Base-by-base conservation (phyloP, 805 yeast genomes). In the Candida michaelii region DNA sequence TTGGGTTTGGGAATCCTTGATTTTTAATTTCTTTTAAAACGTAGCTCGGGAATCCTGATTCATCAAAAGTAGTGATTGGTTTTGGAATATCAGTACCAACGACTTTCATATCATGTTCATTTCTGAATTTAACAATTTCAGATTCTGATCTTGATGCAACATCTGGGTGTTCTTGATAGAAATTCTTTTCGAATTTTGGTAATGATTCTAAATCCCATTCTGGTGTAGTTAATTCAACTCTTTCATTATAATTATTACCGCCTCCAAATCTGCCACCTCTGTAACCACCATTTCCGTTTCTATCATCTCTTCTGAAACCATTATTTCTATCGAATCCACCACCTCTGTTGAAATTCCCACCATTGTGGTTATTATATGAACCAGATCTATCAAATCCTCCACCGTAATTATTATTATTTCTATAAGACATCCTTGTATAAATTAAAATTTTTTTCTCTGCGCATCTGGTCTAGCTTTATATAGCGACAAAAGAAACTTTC, bases 1-100 rank as follows among this genome's bases (percentile, higher is more conserved):
- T 93, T 58, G 99, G 99, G 52, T 74, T 79, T 43, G 83, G 93
- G 74, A 93, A 93, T 48, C 98, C 98, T 70, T 87, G 89, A 46
- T 82, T 82, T 69, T 85, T 80, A 56, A 93, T 90, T 76, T 91
- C 97, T 46, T 69, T 74, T 61, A 93, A 76, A 34, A 91, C 97
- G 64, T 91, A 90, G 56, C 82, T 86, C 52, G 99, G 99, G 79
- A 93, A 91, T 36, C 97, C 97, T 61, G 97, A 97, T 75, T 93
- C 98, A 53, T 93, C 97, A 56, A 93, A 93, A 38, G 78, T 58
- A 54, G 91, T 83, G 60, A 93, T 85, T 58, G 99, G 99, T 71
- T 89, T 85, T 56, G 98, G 98, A 56, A 93, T 88, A 53, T 89
- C 85, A 37, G 71, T 62, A 56, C 99, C 99, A 46, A 70, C 63